Conservation (phyloP, 108 stramenopile species). For the Hondaea fermentalgiana region DNA sequence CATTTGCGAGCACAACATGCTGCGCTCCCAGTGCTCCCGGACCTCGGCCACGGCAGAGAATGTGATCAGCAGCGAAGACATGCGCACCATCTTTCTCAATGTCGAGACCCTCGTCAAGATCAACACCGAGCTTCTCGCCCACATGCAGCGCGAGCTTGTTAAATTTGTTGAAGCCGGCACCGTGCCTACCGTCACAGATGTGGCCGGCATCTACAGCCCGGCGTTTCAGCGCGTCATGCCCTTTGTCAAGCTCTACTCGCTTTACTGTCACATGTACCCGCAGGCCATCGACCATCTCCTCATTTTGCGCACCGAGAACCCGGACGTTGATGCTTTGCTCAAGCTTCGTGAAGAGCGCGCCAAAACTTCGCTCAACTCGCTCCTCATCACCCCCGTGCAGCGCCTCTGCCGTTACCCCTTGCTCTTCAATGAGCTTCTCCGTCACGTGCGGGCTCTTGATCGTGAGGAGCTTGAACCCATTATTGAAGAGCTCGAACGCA, state of each 20-base stretch:
- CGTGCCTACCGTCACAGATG: not conserved
- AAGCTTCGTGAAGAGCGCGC: not conserved
- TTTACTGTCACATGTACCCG: slow-evolving; percentile 7
- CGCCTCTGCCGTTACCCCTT: not conserved
- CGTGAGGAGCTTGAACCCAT: not conserved
- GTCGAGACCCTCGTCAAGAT: slow-evolving; percentile 15
- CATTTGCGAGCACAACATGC: not conserved
- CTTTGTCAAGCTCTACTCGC: slow-evolving; percentile 2
- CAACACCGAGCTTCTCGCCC: not conserved
- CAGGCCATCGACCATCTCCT: not conserved
- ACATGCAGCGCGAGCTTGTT: not conserved
- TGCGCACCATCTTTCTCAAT: slow-evolving; percentile 2
- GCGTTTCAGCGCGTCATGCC: not conserved
- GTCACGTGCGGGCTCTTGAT: not conserved
- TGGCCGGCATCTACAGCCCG: not conserved
- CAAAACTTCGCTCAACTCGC: not conserved
- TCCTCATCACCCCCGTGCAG: slow-evolving; percentile 10
- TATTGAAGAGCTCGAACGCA: not conserved
- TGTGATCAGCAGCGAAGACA: not conserved
- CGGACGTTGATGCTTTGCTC: not conserved
- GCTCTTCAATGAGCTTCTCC: not conserved
- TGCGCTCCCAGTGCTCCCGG: not conserved
- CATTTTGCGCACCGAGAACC: not conserved
- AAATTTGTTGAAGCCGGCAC: not conserved
- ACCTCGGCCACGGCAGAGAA: not conserved